These are phyloP conservation scores for Spinacia oleracea DNA, from an alignment of 179 eudicot species.

Conservation along the genomic window DNA sequence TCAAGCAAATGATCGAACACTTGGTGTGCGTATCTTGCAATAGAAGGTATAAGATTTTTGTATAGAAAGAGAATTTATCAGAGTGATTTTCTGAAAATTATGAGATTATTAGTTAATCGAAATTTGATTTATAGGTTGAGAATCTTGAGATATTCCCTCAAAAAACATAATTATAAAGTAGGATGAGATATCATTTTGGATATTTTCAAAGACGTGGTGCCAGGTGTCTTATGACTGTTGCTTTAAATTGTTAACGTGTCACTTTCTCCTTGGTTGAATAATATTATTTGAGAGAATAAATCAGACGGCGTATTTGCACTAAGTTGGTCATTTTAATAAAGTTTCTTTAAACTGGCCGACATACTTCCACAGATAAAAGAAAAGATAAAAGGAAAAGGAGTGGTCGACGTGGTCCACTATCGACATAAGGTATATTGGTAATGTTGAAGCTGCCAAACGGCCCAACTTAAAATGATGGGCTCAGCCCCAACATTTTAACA, in stretches of 20 bases:
- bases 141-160: background rate
- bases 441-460: no score
- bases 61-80: conserved; percentile 20
- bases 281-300: no score
- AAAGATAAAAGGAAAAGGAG: background rate
- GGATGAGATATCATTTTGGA: no score
- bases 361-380: background rate
- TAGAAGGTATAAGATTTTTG: conserved; percentile 12
- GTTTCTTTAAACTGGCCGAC: background rate
- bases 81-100: conserved; percentile 18
- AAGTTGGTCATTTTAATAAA: no score
- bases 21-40: conserved; percentile 3
- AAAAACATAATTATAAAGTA: no score
- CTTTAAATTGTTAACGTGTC: conserved; percentile 6
- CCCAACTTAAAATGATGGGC: no score
- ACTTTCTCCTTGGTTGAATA: background rate
- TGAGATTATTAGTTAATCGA: conserved; percentile 22
- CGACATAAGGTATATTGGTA: no score
- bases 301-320: no score
- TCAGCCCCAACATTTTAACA: no score
- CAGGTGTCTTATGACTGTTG: conserved; percentile 1
- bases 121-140: conserved; percentile 29
- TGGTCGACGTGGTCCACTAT: background rate
- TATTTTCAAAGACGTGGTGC: background rate
- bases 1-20: conserved; percentile 1